Evolutionary conservation across 1,284 basidiomycete genomes (phyloP).

Genomic region (Puccinia hordei): DNA sequence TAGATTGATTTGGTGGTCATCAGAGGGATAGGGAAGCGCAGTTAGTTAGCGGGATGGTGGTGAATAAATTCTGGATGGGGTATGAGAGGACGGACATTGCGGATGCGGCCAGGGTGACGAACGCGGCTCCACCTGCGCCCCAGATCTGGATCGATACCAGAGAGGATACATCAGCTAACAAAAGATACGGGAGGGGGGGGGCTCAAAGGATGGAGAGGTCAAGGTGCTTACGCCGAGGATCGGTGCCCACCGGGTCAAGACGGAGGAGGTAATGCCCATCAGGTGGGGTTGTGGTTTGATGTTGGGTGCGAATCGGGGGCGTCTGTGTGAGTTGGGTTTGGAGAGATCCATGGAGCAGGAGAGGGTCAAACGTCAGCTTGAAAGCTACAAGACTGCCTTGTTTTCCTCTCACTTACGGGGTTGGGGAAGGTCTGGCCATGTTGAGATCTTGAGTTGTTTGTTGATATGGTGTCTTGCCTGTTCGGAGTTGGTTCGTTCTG

Average conservation of each 20-base stretch:
- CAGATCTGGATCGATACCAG: constrained; percentile 11
- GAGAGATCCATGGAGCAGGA: not conserved
- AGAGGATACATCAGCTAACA: not conserved
- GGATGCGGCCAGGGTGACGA: constrained; percentile 34
- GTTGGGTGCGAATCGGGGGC: constrained; percentile 42
- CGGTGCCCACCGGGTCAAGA: constrained; percentile 24
- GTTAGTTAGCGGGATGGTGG: not conserved
- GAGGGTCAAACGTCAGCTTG: not conserved
- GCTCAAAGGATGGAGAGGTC: not conserved
- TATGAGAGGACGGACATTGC: constrained; percentile 31
- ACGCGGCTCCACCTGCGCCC: constrained; percentile 28
- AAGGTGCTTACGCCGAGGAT: constrained; percentile 26
- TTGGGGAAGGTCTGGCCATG: constrained; percentile 20
- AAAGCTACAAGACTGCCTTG: not conserved
- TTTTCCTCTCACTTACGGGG: constrained; percentile 1
- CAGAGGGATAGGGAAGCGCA: not conserved
- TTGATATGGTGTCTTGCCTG: not conserved
- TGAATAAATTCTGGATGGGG: not conserved
- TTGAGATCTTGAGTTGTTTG: not conserved
- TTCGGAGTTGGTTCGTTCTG: not conserved
- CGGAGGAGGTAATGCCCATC: constrained; percentile 37
- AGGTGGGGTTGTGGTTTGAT: constrained; percentile 45
- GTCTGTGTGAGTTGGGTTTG: too few species aligned
- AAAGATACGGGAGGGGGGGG: not conserved
- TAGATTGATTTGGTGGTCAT: not conserved